Evolutionary conservation across 192 early-diverging fungal species (phyloP).

Genomic region (Coemansia umbellata): DNA sequence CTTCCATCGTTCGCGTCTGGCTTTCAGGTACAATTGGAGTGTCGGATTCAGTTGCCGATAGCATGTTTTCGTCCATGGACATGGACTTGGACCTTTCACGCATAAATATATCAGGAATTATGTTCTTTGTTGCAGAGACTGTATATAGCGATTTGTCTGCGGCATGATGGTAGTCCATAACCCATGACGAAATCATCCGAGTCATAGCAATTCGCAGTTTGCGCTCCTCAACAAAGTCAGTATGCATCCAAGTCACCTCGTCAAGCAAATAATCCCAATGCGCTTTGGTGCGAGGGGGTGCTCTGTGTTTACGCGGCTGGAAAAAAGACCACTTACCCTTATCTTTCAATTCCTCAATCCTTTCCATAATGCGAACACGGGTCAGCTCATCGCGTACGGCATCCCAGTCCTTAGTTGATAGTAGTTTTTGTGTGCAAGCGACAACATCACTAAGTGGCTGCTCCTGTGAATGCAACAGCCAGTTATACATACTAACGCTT

Average conservation of each 20-base stretch:
- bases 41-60: not conserved
- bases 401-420: constrained; percentile 43
- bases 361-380: constrained; percentile 41
- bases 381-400: constrained; percentile 49
- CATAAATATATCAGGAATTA: constrained; percentile 19
- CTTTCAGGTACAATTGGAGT: not conserved
- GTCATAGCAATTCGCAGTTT: constrained; percentile 47
- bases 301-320: constrained; percentile 46
- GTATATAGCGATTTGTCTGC: constrained; percentile 40
- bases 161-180: constrained; percentile 52
- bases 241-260: constrained; percentile 52
- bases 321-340: constrained; percentile 50
- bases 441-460: constrained; percentile 40
- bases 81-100: not conserved
- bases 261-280: constrained; percentile 55
- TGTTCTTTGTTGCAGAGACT: constrained; percentile 18
- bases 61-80: not conserved
- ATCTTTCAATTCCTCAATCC: constrained; percentile 50
- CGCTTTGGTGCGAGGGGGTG: constrained; percentile 49
- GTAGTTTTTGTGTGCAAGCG: constrained; percentile 21
- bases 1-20: not conserved
- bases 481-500: constrained; percentile 39
- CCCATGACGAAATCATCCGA: constrained; percentile 37
- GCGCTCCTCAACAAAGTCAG: constrained; percentile 51
- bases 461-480: constrained; percentile 38